Conservation (phyloP, 345 rosid genomes). For the Eucalyptus cloeziana region DNA sequence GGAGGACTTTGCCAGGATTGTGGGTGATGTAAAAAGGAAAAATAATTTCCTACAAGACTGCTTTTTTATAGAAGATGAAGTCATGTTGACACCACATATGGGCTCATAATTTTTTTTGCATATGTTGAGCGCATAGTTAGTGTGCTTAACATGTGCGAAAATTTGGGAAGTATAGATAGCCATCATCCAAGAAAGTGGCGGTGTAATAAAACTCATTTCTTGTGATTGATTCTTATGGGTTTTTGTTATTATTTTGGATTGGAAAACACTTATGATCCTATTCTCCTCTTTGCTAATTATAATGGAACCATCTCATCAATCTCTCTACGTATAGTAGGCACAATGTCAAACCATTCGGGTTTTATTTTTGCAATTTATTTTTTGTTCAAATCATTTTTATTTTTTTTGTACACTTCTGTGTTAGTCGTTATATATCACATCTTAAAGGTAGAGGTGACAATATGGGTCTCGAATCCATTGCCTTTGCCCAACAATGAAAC, state of each 20-base stretch:
- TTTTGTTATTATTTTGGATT: not conserved
- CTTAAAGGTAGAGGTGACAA: no score
- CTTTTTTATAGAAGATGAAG: not conserved
- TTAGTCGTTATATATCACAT: no score
- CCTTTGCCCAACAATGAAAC: not conserved
- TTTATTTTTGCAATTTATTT: no score
- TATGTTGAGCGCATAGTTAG: not conserved
- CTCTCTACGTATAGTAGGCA: no score
- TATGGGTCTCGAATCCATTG: not conserved
- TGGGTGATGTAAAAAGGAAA: no score
- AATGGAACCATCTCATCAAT: not conserved
- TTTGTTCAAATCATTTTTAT: fast-evolving
- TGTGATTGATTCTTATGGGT: not conserved
- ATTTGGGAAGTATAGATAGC: not conserved
- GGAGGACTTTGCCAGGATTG: not conserved
- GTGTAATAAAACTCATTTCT: not conserved
- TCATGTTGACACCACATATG: not conserved
- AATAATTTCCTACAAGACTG: no score
- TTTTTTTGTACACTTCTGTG: no score
- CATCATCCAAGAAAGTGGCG: fast-evolving
- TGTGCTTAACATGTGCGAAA: not conserved
- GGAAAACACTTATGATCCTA: not conserved
- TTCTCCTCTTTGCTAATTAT: fast-evolving
- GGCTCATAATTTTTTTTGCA: not conserved
- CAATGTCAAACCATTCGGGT: no score